Percentiles rank a stretch among this genome's conserved stretches.
Conservation (phyloP, 1,284 basidiomycete species). For the Stereum hirsutum region DNA sequence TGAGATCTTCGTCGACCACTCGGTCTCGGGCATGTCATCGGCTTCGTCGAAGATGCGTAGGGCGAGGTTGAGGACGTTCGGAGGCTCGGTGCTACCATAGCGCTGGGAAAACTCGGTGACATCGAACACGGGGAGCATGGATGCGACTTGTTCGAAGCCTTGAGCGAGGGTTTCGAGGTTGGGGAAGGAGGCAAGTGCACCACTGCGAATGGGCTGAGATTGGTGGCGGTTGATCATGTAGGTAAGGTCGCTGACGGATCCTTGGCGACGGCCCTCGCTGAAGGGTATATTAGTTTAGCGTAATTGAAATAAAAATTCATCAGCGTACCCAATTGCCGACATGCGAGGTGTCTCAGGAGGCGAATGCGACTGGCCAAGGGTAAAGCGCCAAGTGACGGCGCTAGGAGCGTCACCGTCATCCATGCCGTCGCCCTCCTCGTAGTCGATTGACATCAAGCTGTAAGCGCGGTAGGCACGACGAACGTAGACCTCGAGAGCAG, state of each 20-base stretch:
- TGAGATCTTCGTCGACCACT: slow-evolving; percentile 72
- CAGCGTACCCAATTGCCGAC: slow-evolving; percentile 41
- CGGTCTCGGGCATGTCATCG: slow-evolving; percentile 71
- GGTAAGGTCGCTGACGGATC: slow-evolving; percentile 88
- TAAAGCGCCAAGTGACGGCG: slow-evolving; percentile 89
- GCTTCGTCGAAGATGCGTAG: slow-evolving; percentile 75
- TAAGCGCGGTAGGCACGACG: slow-evolving; percentile 96
- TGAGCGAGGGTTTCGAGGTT: slow-evolving; percentile 61
- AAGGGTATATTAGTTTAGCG: slow-evolving; percentile 3
- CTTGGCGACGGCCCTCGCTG: slow-evolving; percentile 49
- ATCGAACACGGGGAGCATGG: slow-evolving; percentile 67
- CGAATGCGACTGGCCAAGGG: slow-evolving; percentile 76
- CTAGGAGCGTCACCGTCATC: slow-evolving; percentile 77
- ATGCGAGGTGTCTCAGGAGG: slow-evolving; percentile 81
- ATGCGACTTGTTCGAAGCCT: slow-evolving; percentile 68
- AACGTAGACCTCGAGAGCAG: slow-evolving; percentile 94
- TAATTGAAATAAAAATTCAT: slow-evolving; percentile 10
- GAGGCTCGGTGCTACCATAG: slow-evolving; percentile 69
- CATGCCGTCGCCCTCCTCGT: slow-evolving; percentile 77
- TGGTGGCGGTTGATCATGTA: slow-evolving; percentile 82
- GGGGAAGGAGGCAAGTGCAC: slow-evolving; percentile 86
- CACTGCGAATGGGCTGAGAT: slow-evolving; percentile 80
- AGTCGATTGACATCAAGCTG: slow-evolving; percentile 86
- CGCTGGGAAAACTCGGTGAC: slow-evolving; percentile 62
- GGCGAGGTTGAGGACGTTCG: slow-evolving; percentile 92